Percentiles rank a stretch among this genome's conserved stretches.
Evolutionary conservation across 768 basidiomycete species (phyloP).

Genomic region (Pisolithus orientalis): DNA sequence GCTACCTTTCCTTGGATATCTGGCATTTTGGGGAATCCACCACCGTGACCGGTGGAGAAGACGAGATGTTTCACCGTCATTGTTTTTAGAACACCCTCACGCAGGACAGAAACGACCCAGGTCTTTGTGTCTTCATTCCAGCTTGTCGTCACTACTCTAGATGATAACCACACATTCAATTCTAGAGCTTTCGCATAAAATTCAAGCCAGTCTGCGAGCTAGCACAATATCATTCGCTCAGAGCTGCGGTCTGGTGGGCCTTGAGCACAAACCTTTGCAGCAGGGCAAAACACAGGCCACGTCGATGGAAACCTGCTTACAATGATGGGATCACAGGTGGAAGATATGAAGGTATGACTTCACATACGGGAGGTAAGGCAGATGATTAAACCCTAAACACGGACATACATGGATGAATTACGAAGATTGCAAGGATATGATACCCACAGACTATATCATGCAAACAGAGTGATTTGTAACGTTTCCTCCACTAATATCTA

Average conservation of each 20-base stretch:
- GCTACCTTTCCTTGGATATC: slow-evolving; percentile 36
- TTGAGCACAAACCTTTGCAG: slow-evolving; percentile 35
- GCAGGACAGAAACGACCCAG: slow-evolving; percentile 39
- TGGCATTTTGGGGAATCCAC: slow-evolving; percentile 42
- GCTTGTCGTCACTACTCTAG: slow-evolving; percentile 29
- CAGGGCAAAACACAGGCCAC: slow-evolving; percentile 47
- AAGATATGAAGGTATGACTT: background rate
- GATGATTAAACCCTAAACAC: slow-evolving; percentile 41
- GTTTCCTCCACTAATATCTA: slow-evolving; percentile 39
- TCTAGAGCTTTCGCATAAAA: slow-evolving; percentile 51
- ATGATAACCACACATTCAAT: slow-evolving; percentile 54
- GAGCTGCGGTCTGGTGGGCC: background rate
- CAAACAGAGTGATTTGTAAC: slow-evolving; percentile 50
- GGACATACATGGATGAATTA: background rate
- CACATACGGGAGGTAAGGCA: slow-evolving; percentile 49
- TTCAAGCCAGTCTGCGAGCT: slow-evolving; percentile 63
- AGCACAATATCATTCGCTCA: background rate
- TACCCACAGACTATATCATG: slow-evolving; percentile 46
- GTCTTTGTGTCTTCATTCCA: slow-evolving; percentile 30
- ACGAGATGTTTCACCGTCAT: slow-evolving; percentile 45
- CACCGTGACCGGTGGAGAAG: slow-evolving; percentile 48
- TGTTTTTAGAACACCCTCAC: slow-evolving; percentile 23
- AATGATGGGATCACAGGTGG: background rate
- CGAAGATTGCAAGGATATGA: slow-evolving; percentile 1
- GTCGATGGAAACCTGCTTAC: slow-evolving; percentile 42